These are phyloP conservation scores for Filosporella fistucella DNA, from an alignment of 495 filamentous ascomycete genomes.

Conservation along the genomic window DNA sequence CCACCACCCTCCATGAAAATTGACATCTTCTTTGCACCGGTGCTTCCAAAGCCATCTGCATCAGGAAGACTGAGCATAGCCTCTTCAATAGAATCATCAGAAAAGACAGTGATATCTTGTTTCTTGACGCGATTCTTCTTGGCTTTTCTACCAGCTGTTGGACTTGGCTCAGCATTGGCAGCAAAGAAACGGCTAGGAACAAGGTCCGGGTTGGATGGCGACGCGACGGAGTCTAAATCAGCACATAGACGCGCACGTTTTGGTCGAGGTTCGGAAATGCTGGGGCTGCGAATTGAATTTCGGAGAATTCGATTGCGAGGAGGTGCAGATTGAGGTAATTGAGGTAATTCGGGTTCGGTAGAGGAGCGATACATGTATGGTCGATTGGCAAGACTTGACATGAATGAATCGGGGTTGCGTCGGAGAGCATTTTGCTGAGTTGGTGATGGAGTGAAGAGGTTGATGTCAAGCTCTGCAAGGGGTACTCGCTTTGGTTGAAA, in stretches of 20 bases:
- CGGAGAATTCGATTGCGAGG: conserved; percentile 10
- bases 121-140: conserved; percentile 43
- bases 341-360: conserved; percentile 23
- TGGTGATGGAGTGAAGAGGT: conserved; percentile 70
- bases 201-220: conserved; percentile 27
- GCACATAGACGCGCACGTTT: conserved; percentile 56
- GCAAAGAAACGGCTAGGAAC: conserved; percentile 58
- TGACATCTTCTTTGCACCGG: conserved; percentile 4
- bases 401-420: conserved; percentile 51
- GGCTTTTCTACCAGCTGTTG: conserved; percentile 42
- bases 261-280: conserved; percentile 42
- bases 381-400: conserved; percentile 35
- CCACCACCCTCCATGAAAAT: conserved; percentile 9
- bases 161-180: conserved; percentile 36
- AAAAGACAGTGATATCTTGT: conserved; percentile 54
- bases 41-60: conserved; percentile 11
- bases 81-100: conserved; percentile 62
- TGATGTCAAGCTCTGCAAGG: conserved; percentile 81
- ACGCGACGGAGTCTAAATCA: conserved; percentile 35
- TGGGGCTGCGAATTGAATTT: conserved; percentile 29
- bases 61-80: conserved; percentile 28
- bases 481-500: conserved; percentile 74
- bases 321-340: conserved; percentile 38
- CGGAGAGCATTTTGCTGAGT: conserved; percentile 59
- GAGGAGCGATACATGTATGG: conserved; percentile 18